A percentile compares a stretch with the other conserved stretches of the same genome.
These are phyloP conservation scores for Cinnamomum chago DNA, from an alignment of 164 flowering plant genomes.

Conservation along the genomic window DNA sequence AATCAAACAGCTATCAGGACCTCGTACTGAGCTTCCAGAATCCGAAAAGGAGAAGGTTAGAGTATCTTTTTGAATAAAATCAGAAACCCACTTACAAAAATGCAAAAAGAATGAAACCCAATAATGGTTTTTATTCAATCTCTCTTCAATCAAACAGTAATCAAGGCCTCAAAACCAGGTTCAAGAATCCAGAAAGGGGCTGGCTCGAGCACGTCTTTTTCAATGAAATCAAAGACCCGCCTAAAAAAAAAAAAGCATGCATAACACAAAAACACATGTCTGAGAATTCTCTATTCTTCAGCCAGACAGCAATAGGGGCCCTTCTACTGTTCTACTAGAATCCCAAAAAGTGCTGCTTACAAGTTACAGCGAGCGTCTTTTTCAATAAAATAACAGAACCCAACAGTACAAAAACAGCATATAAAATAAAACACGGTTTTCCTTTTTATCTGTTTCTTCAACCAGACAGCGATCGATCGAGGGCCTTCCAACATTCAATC, in stretches of 20 bases:
- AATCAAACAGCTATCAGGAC: background rate
- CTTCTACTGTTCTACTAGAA: background rate
- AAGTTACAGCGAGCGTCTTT: background rate
- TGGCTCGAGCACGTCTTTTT: background rate
- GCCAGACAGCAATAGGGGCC: too few relatives aligned
- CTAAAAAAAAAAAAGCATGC: too few relatives aligned
- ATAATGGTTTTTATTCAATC: background rate
- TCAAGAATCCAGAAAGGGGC: background rate
- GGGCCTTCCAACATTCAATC: too few relatives aligned
- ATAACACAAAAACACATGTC: too few relatives aligned
- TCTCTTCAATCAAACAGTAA: background rate
- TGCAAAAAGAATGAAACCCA: constrained; percentile 2
- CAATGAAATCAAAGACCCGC: background rate
- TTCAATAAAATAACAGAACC: too few relatives aligned
- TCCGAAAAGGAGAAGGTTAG: background rate
- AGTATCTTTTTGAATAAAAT: constrained; percentile 1
- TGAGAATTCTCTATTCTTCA: too few relatives aligned
- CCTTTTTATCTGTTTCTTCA: background rate
- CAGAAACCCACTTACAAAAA: background rate
- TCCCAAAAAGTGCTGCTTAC: background rate
- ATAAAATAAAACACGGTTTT: background rate
- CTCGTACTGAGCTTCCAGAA: background rate
- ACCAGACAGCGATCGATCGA: too few relatives aligned
- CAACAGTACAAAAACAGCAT: background rate
- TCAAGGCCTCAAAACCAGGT: background rate